Conservation (phyloP, 2,329 filamentous ascomycete genomes). For the Tolypocladium sp. region DNA sequence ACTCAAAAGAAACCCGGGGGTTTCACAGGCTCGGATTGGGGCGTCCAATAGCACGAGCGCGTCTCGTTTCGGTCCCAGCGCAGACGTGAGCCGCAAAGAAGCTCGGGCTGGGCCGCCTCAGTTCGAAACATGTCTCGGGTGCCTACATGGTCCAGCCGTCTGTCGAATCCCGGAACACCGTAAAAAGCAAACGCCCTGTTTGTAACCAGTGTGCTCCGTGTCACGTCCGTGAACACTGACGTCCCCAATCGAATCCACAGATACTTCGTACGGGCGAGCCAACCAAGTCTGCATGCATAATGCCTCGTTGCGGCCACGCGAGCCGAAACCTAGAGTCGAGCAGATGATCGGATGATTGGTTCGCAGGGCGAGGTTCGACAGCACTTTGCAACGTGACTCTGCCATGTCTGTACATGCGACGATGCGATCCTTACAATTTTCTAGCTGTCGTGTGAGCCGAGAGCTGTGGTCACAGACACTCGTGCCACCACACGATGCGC, state of each 20-base stretch:
- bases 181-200: background rate
- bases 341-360: background rate
- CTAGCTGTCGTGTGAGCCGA: background rate
- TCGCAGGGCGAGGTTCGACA: background rate
- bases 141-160: background rate
- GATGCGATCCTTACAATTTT: background rate
- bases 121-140: constrained; percentile 2
- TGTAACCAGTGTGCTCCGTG: background rate
- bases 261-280: background rate
- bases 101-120: background rate
- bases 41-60: background rate
- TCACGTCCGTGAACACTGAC: background rate
- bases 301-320: background rate
- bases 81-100: background rate
- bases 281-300: background rate
- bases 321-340: background rate
- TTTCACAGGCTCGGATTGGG: background rate
- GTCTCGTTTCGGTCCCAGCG: background rate
- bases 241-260: background rate
- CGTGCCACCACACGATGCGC: background rate
- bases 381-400: background rate
- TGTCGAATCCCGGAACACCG: background rate
- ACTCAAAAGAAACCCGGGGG: background rate
- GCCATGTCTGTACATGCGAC: background rate
- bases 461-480: background rate